Evolutionary conservation across 2,329 filamentous ascomycete genomes (phyloP), one percentile per base, ranked within the genome.

Genomic region (Aspergillus uvarum): DNA sequence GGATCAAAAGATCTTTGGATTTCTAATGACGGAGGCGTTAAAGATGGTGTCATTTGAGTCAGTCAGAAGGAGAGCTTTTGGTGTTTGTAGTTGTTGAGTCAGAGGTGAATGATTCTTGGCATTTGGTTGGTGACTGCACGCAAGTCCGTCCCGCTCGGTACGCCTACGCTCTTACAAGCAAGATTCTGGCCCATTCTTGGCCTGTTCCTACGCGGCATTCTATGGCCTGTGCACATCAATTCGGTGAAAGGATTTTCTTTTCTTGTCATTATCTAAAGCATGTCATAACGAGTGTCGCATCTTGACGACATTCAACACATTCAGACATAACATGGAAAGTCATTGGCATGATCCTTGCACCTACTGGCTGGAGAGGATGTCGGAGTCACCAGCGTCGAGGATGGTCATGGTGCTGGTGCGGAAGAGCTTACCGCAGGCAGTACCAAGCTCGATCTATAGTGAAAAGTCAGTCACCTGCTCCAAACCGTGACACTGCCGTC

Each of bases 401-500:
- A 98, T 90, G 73, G 93, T 89, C 90, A 99, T 96, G 82, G 93
- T 96, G 71, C 91, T 94, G 88, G 91, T 96, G 73, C 92, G 88
- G 90, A 96, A 99, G 78, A 99, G 90, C 86, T 98, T 98, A 86
- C 95, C 95, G 84, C 93, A 97, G 72, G 92, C 93, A 77, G 93
- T 98, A 77, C 95, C 95, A 70, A 99, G 87, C 85, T 98, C 95
- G 78, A 98, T 97, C 93, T 98, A 80, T 80, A 76, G 65, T 71
- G 63, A 77, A 66, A 72, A 76, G 85, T 89, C 83, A 89, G 86
- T 86, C 69, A 79, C 63, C 60, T 26, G 35, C 51, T 68, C 66
- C 64, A 60, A 61, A 67, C 64, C 61, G 10, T 63, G 64, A 66
- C 5, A 11, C 2, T 11, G 12, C 6, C 26, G 12, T 22, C 16